Evolutionary conservation across 108 stramenopile genomes (phyloP).

Genomic region (Pseudonitzschia pungens): DNA sequence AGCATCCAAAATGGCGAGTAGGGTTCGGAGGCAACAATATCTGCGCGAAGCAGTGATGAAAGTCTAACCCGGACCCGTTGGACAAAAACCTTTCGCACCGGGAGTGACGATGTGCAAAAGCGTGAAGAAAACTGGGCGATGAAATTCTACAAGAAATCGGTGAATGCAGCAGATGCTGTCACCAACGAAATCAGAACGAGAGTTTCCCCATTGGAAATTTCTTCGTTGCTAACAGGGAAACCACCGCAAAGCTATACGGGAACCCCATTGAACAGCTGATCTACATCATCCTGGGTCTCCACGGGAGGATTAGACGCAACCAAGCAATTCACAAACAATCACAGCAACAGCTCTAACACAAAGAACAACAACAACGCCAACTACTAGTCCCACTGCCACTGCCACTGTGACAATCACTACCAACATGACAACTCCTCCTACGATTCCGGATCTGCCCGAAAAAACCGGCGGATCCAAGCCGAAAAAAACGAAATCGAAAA

Average conservation of each 20-base stretch:
- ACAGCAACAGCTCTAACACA: too few relatives aligned
- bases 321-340: too few relatives aligned
- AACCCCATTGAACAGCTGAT: background rate
- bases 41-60: background rate
- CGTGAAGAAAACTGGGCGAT: background rate
- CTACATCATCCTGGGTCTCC: too few relatives aligned
- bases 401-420: too few relatives aligned
- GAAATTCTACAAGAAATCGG: background rate
- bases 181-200: background rate
- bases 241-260: background rate
- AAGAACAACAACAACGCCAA: too few relatives aligned
- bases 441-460: too few relatives aligned
- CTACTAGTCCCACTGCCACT: too few relatives aligned
- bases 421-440: too few relatives aligned
- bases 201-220: background rate
- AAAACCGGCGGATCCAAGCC: too few relatives aligned
- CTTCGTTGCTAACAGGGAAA: background rate
- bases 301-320: too few relatives aligned
- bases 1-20: slow-evolving; percentile 1
- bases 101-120: background rate
- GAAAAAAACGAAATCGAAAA: background rate
- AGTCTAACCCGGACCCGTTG: background rate
- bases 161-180: background rate
- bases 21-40: background rate
- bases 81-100: background rate